Evolutionary conservation across 2,329 filamentous ascomycete species (phyloP).

Genomic region (Colletotrichum sojae): DNA sequence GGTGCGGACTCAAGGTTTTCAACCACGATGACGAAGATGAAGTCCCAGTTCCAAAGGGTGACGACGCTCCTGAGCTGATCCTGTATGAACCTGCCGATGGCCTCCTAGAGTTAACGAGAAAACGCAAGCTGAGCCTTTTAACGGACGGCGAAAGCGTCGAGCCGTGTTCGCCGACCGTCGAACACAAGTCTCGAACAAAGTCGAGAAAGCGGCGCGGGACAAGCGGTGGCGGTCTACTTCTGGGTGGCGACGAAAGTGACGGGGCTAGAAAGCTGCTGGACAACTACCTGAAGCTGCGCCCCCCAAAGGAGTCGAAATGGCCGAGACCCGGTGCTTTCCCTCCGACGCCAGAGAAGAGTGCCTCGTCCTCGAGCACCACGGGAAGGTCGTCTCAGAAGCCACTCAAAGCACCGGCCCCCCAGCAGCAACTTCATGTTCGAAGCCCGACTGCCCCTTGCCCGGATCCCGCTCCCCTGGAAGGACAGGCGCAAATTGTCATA

Average conservation of each 20-base stretch:
- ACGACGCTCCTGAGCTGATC: neutral
- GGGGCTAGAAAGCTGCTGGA: conserved; percentile 48
- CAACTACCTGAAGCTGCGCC: conserved; percentile 51
- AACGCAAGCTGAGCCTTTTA: conserved; percentile 7
- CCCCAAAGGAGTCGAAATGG: conserved; percentile 43
- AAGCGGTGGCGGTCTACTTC: conserved; percentile 4
- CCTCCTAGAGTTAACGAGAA: conserved; percentile 21
- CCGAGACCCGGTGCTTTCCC: neutral
- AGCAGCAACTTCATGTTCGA: neutral
- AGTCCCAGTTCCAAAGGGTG: neutral
- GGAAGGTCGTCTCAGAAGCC: neutral
- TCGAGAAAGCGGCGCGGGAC: neutral
- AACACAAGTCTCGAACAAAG: neutral
- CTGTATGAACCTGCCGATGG: neutral
- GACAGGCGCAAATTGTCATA: conserved; percentile 60
- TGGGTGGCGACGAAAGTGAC: conserved; percentile 17
- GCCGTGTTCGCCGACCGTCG: neutral
- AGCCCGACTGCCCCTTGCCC: conserved; percentile 37
- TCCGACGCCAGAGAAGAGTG: neutral
- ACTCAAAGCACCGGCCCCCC: neutral
- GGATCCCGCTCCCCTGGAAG: conserved; percentile 31
- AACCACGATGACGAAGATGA: conserved; percentile 5
- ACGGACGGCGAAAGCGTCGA: neutral
- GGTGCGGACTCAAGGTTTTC: neutral
- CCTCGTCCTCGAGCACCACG: neutral